Evolutionary conservation across 495 filamentous ascomycete genomes (phyloP), one percentile per base, ranked within the genome.

Genomic region (Aspergillus sparsus): DNA sequence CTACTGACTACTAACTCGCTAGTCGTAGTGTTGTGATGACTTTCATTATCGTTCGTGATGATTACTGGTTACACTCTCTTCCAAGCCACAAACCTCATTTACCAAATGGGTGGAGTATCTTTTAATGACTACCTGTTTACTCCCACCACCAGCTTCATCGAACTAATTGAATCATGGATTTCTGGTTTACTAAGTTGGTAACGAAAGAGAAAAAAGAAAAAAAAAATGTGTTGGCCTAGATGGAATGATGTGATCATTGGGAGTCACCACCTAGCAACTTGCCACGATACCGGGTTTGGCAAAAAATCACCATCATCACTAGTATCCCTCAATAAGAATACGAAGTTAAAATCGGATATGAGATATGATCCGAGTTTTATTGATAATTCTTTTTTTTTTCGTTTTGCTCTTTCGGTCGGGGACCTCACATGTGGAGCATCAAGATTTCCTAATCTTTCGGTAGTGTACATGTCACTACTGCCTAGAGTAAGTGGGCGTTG

Each of bases 181-280:
- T 8, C 31, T n/a, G 21, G 39, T 60, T 54, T 41, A 39, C 49
- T 42, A 36, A 18, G 34, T 31, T 47, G 49, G 10, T 16, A 5
- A 47, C 37, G n/a, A 4, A 11, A 8, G 16, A 21, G 16, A 47
- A 47, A 47, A 18, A 18, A 47, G 46, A 35, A 47, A 51, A 6
- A 13, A 18, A 36, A 39, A 46, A 50, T 49, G 37, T 37, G 49
- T 46, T 37, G 54, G 53, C 39, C 36, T 15, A 56, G 33, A 58
- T 49, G 58, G 18, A 60, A 62, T 54, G 60, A 62, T 45, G 49
- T 53, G 49, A 53, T 62, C 60, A 57, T 62, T 57, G 45, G 46
- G 52, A 53, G 21, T 47, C n/a, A 8, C 27, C 37, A 32, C 46
- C 34, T 34, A 12, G n/a, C 34, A 51, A 47, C n/a, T 47, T 47